phyloP scores from a whole-genome alignment of 2,329 filamentous ascomycete genomes.

The Aspergillus cejpii region DNA sequence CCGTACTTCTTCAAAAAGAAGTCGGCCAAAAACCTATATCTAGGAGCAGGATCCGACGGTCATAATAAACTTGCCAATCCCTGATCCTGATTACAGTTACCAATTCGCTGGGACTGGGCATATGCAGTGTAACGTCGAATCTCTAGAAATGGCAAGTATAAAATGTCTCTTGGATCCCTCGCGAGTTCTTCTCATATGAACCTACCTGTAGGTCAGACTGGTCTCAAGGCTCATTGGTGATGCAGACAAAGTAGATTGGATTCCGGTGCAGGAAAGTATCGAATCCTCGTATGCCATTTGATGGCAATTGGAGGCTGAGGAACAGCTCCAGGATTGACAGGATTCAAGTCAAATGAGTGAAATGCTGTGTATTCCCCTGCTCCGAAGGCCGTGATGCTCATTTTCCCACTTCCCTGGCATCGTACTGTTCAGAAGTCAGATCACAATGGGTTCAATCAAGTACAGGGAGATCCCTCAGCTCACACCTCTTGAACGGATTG shows the following conservation, averaged over 20 bases:
- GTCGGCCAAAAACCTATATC: neutral
- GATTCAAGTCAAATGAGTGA: too few relatives aligned
- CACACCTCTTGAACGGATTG: constrained; percentile 31
- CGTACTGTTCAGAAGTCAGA: neutral
- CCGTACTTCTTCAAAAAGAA: too few relatives aligned
- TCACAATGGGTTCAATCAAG: constrained; percentile 6
- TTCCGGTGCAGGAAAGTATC: neutral
- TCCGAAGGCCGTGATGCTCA: neutral
- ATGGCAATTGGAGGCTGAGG: neutral
- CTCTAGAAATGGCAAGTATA: neutral
- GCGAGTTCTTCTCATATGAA: too few relatives aligned
- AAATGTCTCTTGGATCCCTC: neutral
- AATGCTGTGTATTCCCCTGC: neutral
- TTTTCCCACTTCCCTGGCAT: neutral
- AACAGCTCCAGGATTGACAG: neutral
- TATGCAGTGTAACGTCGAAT: neutral
- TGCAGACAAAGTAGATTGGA: neutral
- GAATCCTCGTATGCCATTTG: neutral
- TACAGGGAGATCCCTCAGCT: constrained; percentile 15
- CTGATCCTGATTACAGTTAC: neutral
- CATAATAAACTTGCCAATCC: neutral
- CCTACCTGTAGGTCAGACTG: too few relatives aligned
- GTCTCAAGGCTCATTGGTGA: neutral
- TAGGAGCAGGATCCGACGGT: neutral
- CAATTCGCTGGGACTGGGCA: neutral